phyloP scores from a whole-genome alignment of 1,284 basidiomycete genomes.

The Ceratorhiza oryzae-sativae region DNA sequence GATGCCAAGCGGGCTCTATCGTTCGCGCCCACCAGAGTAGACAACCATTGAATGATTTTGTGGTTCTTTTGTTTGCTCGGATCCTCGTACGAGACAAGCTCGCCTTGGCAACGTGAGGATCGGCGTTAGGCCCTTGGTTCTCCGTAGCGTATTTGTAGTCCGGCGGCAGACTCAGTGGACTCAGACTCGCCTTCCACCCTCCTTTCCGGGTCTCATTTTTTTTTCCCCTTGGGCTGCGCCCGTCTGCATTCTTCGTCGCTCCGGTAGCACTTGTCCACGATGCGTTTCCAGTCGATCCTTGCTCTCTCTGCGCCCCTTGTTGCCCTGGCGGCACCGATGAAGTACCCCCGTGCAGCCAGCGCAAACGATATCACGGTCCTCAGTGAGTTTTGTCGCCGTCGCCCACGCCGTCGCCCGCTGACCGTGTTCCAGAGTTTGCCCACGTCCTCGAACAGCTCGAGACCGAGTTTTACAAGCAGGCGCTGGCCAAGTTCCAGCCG shows the following conservation, averaged over 20 bases:
- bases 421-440: slow-evolving; percentile 65
- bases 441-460: slow-evolving; percentile 77
- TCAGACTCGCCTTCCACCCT: background rate
- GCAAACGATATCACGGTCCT: slow-evolving; percentile 63
- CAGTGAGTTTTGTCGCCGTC: slow-evolving; percentile 57
- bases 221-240: slow-evolving; percentile 44
- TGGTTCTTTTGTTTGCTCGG: slow-evolving; percentile 13
- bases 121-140: slow-evolving; percentile 1
- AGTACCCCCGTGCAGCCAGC: slow-evolving; percentile 45
- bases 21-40: slow-evolving; percentile 24
- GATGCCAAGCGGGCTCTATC: slow-evolving; percentile 32
- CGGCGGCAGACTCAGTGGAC: background rate
- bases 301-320: slow-evolving; percentile 28
- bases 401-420: background rate
- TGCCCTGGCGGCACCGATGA: slow-evolving; percentile 40
- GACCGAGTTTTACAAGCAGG: slow-evolving; percentile 71
- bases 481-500: slow-evolving; percentile 68
- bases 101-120: slow-evolving; percentile 14
- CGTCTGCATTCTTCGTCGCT: slow-evolving; percentile 34
- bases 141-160: background rate
- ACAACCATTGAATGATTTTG: slow-evolving; percentile 27
- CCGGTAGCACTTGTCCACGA: slow-evolving; percentile 39
- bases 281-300: slow-evolving; percentile 19
- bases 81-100: slow-evolving; percentile 8
- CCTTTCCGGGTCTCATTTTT: slow-evolving; percentile 11